phyloP scores from a whole-genome alignment of 305 asterid genomes.

The Fraxinus velutina region DNA sequence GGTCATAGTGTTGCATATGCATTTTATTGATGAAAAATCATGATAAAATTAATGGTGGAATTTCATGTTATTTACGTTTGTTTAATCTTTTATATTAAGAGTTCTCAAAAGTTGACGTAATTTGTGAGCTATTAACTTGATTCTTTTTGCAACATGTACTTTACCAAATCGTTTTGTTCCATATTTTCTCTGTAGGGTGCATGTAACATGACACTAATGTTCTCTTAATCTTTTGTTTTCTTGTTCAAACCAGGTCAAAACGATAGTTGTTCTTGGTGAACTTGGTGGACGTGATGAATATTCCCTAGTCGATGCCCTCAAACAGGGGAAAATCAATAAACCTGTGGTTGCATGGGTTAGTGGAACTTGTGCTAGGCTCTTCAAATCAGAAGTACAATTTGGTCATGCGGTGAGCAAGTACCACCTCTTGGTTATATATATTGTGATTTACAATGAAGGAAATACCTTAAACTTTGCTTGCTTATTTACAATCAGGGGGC shows the following conservation, averaged over 20 bases:
- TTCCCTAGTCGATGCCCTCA: slow-evolving; percentile 80
- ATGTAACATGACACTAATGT: neutral
- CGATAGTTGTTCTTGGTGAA: slow-evolving; percentile 82
- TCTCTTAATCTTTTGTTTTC: neutral
- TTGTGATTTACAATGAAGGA: neutral
- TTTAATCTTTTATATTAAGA: too few species aligned
- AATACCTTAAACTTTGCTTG: slow-evolving; percentile 8
- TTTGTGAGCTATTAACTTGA: neutral
- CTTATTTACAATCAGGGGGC: slow-evolving; percentile 48
- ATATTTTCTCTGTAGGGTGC: neutral
- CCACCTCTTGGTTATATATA: slow-evolving; percentile 3
- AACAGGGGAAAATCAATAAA: slow-evolving; percentile 76
- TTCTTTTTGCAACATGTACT: neutral
- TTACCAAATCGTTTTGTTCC: neutral
- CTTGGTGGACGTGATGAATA: slow-evolving; percentile 87
- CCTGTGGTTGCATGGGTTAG: slow-evolving; percentile 95
- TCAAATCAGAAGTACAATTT: slow-evolving; percentile 84
- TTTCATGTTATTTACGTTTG: neutral
- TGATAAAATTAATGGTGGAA: neutral
- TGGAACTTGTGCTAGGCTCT: slow-evolving; percentile 81
- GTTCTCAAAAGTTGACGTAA: neutral
- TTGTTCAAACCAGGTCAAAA: slow-evolving; percentile 46
- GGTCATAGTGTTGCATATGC: neutral
- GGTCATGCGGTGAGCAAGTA: slow-evolving; percentile 71
- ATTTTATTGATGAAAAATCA: neutral